These are phyloP conservation scores for Aegilops umbellulata DNA, from an alignment of 176 grass and related monocot genomes.

Conservation along the genomic window DNA sequence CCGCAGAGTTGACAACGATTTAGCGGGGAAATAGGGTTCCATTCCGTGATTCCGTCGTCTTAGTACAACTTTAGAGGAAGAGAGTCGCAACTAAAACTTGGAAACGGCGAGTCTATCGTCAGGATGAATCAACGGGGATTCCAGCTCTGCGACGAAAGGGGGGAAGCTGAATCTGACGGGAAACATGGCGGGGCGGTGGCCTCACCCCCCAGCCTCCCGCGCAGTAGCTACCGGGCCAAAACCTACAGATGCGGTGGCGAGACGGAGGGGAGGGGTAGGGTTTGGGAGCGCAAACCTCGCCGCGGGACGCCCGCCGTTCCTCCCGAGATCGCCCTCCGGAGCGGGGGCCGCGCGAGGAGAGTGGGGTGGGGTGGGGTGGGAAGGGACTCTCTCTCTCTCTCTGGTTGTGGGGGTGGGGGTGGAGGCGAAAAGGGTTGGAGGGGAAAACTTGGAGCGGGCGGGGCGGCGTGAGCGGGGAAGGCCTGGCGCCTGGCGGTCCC, in stretches of 20 bases:
- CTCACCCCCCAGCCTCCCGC: not conserved
- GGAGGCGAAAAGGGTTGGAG: slow-evolving; percentile 13
- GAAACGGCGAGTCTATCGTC: not conserved
- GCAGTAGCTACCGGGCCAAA: not conserved
- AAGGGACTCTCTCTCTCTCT: not conserved
- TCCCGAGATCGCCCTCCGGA: not conserved
- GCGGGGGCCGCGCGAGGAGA: not conserved
- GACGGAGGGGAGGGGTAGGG: not conserved
- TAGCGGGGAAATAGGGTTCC: not conserved
- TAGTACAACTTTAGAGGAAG: not conserved
- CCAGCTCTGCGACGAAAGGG: too few relatives aligned
- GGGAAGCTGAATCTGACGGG: not conserved
- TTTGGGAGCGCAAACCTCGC: slow-evolving; percentile 35
- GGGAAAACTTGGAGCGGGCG: not conserved
- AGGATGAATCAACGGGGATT: not conserved
- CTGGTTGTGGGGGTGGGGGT: not conserved
- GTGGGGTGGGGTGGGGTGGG: not conserved
- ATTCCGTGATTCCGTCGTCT: not conserved
- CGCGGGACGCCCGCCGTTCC: not conserved
- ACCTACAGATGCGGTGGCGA: not conserved
- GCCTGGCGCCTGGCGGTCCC: not conserved
- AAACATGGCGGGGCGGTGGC: not conserved
- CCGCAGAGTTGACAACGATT: not conserved
- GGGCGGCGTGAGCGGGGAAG: not conserved
- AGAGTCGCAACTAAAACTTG: not conserved